Base-by-base conservation (phyloP, 2,329 filamentous ascomycete species). In the Neonectria magnoliae region DNA sequence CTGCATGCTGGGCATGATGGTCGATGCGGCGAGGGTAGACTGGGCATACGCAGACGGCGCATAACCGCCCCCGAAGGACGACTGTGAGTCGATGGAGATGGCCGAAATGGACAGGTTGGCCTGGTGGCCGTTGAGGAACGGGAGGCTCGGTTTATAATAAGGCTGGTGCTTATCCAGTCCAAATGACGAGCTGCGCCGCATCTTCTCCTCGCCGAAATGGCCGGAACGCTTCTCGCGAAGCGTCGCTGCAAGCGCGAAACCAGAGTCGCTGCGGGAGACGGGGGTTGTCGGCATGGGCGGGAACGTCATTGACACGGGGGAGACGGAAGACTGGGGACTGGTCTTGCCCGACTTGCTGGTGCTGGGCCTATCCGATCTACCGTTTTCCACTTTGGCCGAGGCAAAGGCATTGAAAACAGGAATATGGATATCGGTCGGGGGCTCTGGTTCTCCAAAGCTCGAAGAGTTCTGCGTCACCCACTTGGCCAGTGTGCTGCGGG, bases 141-240 rank as follows among this genome's bases (percentile, higher is more conserved):
- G 93, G 33, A 90, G 81, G 76, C 88, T 93, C 5, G 92, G 91
- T 45, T 91, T 85, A 70, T 92, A 87, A 20, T 91, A 80, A 1
- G 90, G 88, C 41, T 85, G 85, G 70, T 90, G 86, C 76, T 89
- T 90, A 71, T 93, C 93, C 75, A 94, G 84, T 31, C 91, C 93
- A 79, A 97, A 97, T 1, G 94, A 97, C n/a, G 94, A 97, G 81
- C 94, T 98, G 69, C 95, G 89, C 64, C 94, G 88, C n/a, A 91
- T 91, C 69, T 86, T 82, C 67, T 91, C 88, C 73, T 96, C 92
- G n/a, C 78, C 78, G 71, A 98, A 97, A 77, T 98, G 93, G 1
- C 93, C 94, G 3, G 96, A 98, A 56, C 95, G 89, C 82, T 98
- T 99, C 80, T 98, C 96, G 33, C 94, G 90, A 62, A 99, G 83